Conservation (phyloP, 305 asterid species). For the Fraxinus baroniana region DNA sequence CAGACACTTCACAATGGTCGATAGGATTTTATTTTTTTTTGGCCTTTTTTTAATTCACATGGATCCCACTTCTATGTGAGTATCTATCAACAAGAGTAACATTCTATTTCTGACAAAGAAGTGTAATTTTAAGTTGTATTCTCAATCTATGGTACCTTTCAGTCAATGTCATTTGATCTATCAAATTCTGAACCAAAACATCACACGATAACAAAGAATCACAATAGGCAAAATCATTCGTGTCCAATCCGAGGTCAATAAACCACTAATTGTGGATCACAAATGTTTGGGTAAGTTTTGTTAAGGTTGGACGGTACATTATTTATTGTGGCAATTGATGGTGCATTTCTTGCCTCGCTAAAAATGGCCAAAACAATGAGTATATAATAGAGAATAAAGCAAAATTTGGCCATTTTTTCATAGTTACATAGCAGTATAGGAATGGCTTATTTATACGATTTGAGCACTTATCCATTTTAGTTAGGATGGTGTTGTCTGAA, state of each 20-base stretch:
- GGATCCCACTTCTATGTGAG: too few species aligned
- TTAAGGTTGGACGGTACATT: not conserved
- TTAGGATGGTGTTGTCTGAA: not conserved
- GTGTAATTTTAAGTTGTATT: conserved; percentile 20
- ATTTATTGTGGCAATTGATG: not conserved
- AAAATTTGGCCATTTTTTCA: not conserved
- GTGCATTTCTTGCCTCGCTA: not conserved
- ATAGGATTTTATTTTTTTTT: too few species aligned
- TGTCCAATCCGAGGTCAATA: conserved; percentile 28
- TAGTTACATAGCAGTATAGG: not conserved
- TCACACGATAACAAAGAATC: conserved; percentile 20
- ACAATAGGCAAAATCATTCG: conserved; percentile 24
- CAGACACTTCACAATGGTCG: too few species aligned
- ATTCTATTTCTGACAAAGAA: too few species aligned
- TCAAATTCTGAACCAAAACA: conserved; percentile 35
- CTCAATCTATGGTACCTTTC: conserved; percentile 29
- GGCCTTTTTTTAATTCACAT: too few species aligned
- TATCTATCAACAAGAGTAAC: too few species aligned
- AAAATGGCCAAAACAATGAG: not conserved
- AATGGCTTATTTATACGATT: not conserved
- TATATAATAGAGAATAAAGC: not conserved
- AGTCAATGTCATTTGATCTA: conserved; percentile 34
- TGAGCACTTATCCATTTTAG: not conserved
- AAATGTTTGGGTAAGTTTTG: conserved; percentile 20
- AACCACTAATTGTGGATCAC: conserved; percentile 26